These are phyloP conservation scores for Lactarius psammicola DNA, from an alignment of 768 basidiomycete species.

Conservation along the genomic window DNA sequence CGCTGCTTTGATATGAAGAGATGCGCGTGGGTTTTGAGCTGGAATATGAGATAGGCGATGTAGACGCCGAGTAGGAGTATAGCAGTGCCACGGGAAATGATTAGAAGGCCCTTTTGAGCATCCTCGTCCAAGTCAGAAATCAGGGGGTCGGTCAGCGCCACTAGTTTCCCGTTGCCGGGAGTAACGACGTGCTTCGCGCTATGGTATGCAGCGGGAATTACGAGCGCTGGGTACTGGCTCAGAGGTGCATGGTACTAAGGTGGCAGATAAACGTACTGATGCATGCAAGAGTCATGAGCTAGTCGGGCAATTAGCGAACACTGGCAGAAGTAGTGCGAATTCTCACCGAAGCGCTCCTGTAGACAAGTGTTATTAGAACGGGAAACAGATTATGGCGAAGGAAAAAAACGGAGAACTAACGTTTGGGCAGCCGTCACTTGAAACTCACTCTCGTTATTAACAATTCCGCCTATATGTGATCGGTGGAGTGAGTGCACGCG, in stretches of 20 bases:
- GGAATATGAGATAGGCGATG: constrained; percentile 38
- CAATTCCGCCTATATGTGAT: constrained; percentile 57
- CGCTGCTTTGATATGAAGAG: constrained; percentile 49
- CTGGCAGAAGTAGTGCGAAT: constrained; percentile 3
- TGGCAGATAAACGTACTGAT: constrained; percentile 56
- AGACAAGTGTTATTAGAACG: background rate
- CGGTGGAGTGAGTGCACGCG: constrained; percentile 2
- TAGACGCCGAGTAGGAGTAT: constrained; percentile 74
- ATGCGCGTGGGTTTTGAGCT: constrained; percentile 63
- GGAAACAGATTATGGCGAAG: background rate
- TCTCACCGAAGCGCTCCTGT: constrained; percentile 25
- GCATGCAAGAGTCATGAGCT: constrained; percentile 84
- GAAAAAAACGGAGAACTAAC: constrained; percentile 43
- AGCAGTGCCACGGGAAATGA: constrained; percentile 80
- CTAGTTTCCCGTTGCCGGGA: background rate
- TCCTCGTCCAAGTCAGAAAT: constrained; percentile 31
- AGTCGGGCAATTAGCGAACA: constrained; percentile 16
- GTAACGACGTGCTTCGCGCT: constrained; percentile 38
- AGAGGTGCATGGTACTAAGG: background rate
- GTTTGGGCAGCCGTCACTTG: constrained; percentile 85
- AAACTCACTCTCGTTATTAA: constrained; percentile 67
- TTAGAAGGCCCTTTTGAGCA: constrained; percentile 52
- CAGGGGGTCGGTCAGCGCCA: constrained; percentile 27
- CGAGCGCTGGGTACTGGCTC: constrained; percentile 51
- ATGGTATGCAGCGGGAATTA: constrained; percentile 88